phyloP scores from a whole-genome alignment of 108 stramenopile species.

The Cyclotella choctawhatcheeana region DNA sequence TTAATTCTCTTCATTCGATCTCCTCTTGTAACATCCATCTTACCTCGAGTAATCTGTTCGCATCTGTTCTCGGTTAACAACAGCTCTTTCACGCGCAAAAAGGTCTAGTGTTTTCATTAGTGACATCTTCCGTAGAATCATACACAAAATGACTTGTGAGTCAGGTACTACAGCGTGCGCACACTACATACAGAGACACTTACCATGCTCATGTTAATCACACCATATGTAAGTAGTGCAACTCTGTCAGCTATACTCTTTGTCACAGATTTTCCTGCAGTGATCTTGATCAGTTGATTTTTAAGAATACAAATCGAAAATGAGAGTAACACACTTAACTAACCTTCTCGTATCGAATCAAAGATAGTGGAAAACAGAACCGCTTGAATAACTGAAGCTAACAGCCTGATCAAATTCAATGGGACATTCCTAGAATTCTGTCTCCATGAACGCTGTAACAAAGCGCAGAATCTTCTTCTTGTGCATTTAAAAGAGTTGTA shows the following conservation, averaged over 20 bases:
- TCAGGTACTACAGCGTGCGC: too few relatives aligned
- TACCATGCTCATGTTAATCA: constrained; percentile 75
- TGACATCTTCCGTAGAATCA: constrained; percentile 51
- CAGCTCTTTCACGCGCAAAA: constrained; percentile 78
- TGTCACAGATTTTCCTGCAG: constrained; percentile 53
- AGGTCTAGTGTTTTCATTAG: constrained; percentile 84
- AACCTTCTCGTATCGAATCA: constrained; percentile 54
- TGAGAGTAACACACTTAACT: neutral
- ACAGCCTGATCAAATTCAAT: constrained; percentile 62
- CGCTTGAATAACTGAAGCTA: constrained; percentile 62
- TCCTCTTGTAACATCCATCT: neutral
- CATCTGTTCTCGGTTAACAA: constrained; percentile 82
- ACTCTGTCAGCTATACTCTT: constrained; percentile 84
- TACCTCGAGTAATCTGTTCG: constrained; percentile 63
- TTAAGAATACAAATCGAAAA: neutral
- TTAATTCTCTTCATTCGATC: neutral
- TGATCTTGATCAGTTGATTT: neutral
- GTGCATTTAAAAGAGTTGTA: constrained; percentile 16
- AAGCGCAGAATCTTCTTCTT: constrained; percentile 52
- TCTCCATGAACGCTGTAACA: constrained; percentile 74
- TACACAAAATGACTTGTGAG: constrained; percentile 8
- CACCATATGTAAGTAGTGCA: constrained; percentile 77
- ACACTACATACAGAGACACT: too few relatives aligned
- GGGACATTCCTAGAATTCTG: constrained; percentile 75
- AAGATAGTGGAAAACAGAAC: constrained; percentile 71